phyloP scores from a whole-genome alignment of 2,329 filamentous ascomycete species.

The Ramichloridium luteum region DNA sequence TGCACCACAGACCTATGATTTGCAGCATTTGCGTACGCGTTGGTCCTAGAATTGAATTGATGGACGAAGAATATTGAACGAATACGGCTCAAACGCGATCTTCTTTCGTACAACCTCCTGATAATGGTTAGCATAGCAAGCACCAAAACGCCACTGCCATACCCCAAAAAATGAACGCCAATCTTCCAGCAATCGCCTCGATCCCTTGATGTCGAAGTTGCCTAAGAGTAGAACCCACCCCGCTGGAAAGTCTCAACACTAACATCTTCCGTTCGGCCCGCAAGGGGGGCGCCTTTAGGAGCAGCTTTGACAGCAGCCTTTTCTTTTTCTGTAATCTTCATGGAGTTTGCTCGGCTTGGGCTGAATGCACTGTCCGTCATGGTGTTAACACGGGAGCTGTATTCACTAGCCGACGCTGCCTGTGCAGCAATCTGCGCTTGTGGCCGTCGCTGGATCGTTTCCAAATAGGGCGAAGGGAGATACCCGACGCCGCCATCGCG shows the following conservation, averaged over 20 bases:
- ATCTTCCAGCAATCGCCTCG: too few species aligned
- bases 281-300: conserved; percentile 30
- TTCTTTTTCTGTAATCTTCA: conserved; percentile 34
- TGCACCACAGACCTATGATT: too few species aligned
- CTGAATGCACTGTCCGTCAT: conserved; percentile 35
- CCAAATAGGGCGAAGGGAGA: conserved; percentile 79
- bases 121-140: too few species aligned
- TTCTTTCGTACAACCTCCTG: too few species aligned
- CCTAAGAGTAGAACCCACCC: conserved; percentile 53
- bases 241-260: conserved; percentile 60
- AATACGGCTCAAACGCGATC: too few species aligned
- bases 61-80: too few species aligned
- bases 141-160: too few species aligned
- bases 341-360: conserved; percentile 30
- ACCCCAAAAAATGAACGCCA: too few species aligned
- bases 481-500: conserved; percentile 86
- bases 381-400: conserved; percentile 41
- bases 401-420: conserved; percentile 31
- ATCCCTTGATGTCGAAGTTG: too few species aligned
- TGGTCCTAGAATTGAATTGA: too few species aligned
- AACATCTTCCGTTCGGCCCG: conserved; percentile 48
- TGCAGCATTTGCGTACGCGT: too few species aligned
- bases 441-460: conserved; percentile 52
- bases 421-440: conserved; percentile 33
- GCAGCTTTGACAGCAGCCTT: conserved; percentile 19